A percentile compares a stretch with the other conserved stretches of the same genome.
phyloP scores from a whole-genome alignment of 257 asterid genomes.

The Craterostigma plantagineum region DNA sequence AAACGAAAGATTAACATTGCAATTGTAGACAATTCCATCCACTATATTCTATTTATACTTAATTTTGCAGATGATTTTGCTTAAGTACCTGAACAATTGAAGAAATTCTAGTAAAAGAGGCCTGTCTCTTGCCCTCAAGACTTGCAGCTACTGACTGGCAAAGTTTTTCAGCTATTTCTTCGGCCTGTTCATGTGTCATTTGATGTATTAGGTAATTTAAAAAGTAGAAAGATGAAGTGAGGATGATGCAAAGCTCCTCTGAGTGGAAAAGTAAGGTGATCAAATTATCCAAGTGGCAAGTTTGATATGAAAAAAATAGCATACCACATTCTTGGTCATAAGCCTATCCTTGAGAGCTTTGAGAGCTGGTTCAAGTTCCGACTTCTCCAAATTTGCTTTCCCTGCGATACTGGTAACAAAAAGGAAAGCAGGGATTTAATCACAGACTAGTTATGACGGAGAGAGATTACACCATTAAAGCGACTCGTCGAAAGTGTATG shows the following conservation, averaged over 20 bases:
- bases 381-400: constrained; percentile 76
- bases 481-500: no score
- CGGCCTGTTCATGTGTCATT: constrained; percentile 38
- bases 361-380: constrained; percentile 81
- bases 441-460: no score
- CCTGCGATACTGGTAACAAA: constrained; percentile 81
- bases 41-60: no score
- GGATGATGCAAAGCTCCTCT: background rate
- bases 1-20: background rate
- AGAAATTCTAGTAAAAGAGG: constrained; percentile 82
- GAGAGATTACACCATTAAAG: no score
- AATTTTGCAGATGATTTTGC: no score
- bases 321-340: constrained; percentile 98
- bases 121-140: constrained; percentile 82
- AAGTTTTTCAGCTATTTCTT: constrained; percentile 94
- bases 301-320: constrained; percentile 11
- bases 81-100: constrained; percentile 72
- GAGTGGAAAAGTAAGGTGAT: background rate
- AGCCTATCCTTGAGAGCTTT: constrained; percentile 96
- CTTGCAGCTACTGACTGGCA: constrained; percentile 97
- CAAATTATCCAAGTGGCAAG: no score
- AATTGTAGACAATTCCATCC: no score
- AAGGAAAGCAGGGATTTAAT: background rate
- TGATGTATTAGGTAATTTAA: constrained; percentile 8
- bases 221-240: no score